Percentiles rank a stretch among this genome's conserved stretches.
These are phyloP conservation scores for Lactarius vividus DNA, from an alignment of 768 basidiomycete species.

Conservation along the genomic window DNA sequence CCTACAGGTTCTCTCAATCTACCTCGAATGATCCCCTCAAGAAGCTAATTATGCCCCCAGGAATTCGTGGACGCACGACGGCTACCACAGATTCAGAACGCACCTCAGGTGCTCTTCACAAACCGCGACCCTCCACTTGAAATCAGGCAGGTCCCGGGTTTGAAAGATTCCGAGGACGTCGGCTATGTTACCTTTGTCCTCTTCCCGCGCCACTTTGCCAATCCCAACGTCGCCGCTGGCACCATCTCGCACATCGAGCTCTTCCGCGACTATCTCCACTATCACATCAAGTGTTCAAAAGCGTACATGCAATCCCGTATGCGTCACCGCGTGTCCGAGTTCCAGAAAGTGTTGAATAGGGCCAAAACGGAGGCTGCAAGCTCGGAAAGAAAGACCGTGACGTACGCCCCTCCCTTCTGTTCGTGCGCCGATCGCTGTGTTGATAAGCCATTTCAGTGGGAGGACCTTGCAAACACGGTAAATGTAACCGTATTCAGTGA, in stretches of 20 bases:
- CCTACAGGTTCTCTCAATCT: constrained; percentile 64
- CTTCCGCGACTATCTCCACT: constrained; percentile 98
- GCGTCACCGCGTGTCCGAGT: constrained; percentile 90
- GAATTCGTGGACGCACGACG: constrained; percentile 99
- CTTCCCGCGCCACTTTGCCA: constrained; percentile 93
- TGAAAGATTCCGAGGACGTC: constrained; percentile 62
- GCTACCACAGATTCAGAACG: constrained; percentile 89
- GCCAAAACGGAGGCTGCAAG: constrained; percentile 89
- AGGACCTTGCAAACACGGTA: constrained; percentile 28
- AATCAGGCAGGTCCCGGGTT: constrained; percentile 80
- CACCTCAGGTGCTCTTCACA: constrained; percentile 94
- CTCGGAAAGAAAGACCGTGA: constrained; percentile 87
- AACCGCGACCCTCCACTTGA: constrained; percentile 96
- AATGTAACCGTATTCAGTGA: constrained; percentile 18
- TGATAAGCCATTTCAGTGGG: constrained; percentile 21
- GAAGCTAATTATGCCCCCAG: constrained; percentile 38
- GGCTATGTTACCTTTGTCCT: constrained; percentile 54
- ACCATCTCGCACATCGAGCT: constrained; percentile 95
- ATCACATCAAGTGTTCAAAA: constrained; percentile 98
- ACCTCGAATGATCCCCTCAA: neutral
- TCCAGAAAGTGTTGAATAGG: constrained; percentile 92
- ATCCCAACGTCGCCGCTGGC: constrained; percentile 57
- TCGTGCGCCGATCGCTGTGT: neutral
- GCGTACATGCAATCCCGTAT: constrained; percentile 99
- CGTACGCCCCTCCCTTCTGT: constrained; percentile 45